Evolutionary conservation across 2,329 filamentous ascomycete genomes (phyloP).

Genomic region (Colletotrichum abscissum): DNA sequence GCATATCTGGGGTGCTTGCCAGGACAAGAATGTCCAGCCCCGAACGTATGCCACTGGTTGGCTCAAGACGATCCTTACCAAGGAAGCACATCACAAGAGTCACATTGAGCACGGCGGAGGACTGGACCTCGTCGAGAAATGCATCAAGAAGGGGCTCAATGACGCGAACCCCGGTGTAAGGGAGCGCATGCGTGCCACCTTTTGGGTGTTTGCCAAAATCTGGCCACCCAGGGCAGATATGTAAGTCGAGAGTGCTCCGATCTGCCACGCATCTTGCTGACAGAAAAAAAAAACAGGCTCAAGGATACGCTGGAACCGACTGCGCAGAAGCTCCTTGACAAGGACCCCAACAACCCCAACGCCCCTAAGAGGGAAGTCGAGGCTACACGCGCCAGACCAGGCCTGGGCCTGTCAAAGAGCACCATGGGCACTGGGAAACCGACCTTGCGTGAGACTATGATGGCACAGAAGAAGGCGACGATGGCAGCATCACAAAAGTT

Average conservation of each 20-base stretch:
- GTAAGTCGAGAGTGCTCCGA: conserved; percentile 59
- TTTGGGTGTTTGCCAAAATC: conserved; percentile 82
- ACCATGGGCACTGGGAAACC: conserved; percentile 69
- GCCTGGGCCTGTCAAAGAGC: conserved; percentile 71
- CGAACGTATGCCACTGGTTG: conserved; percentile 83
- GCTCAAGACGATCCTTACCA: conserved; percentile 84
- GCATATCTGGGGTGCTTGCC: conserved; percentile 82
- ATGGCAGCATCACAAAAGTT: conserved; percentile 55
- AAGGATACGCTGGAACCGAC: conserved; percentile 82
- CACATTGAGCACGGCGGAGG: conserved; percentile 88
- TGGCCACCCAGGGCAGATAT: conserved; percentile 83
- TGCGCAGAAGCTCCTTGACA: conserved; percentile 82
- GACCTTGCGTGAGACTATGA: conserved; percentile 84
- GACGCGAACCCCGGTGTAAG: conserved; percentile 93
- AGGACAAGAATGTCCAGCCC: conserved; percentile 94
- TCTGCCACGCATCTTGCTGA: conserved; percentile 2
- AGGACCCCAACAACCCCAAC: conserved; percentile 85
- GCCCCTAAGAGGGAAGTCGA: conserved; percentile 66
- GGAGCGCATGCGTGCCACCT: conserved; percentile 85
- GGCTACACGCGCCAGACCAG: conserved; percentile 63
- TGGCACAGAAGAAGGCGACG: conserved; percentile 80
- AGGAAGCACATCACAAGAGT: conserved; percentile 81
- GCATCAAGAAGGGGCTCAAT: conserved; percentile 86
- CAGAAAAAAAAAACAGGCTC: conserved; percentile 63
- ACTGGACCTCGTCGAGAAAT: conserved; percentile 86